Conservation (phyloP, 2,329 filamentous ascomycete species). For the Seiridium unicorne region DNA sequence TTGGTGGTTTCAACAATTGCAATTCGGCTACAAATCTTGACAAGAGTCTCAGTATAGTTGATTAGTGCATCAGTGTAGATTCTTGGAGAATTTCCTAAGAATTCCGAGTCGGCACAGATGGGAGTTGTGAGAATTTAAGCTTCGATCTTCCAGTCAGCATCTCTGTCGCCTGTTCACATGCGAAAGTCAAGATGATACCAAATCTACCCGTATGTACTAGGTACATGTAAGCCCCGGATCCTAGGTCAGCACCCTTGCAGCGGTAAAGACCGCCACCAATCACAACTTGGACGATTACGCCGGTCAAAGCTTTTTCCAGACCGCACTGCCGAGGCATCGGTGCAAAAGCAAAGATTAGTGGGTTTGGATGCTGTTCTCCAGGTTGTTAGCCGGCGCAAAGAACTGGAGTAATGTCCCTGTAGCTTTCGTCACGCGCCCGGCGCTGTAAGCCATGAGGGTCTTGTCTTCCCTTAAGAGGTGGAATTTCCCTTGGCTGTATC, state of each 20-base stretch:
- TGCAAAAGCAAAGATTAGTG: not conserved
- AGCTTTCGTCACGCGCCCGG: not conserved
- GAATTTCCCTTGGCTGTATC: not conserved
- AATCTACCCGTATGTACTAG: not conserved
- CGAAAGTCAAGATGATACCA: not conserved
- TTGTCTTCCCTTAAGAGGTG: no score
- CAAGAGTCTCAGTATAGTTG: no score
- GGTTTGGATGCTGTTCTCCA: not conserved
- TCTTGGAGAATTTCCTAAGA: no score
- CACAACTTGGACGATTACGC: not conserved
- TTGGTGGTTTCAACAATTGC: no score
- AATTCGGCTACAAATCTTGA: no score
- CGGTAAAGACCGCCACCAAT: not conserved
- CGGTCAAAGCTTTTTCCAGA: not conserved
- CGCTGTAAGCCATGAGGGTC: not conserved
- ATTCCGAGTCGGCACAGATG: no score
- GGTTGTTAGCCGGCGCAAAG: not conserved
- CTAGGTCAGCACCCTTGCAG: not conserved
- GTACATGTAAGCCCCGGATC: not conserved
- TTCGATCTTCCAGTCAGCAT: not conserved
- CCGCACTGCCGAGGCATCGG: not conserved
- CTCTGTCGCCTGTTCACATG: not conserved
- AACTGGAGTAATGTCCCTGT: not conserved
- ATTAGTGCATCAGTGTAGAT: no score
- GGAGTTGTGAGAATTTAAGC: not conserved